A percentile compares a stretch with the other conserved stretches of the same genome.
These are phyloP conservation scores for Diaporthe citriasiana DNA, from an alignment of 2,329 filamentous ascomycete genomes.

Conservation along the genomic window DNA sequence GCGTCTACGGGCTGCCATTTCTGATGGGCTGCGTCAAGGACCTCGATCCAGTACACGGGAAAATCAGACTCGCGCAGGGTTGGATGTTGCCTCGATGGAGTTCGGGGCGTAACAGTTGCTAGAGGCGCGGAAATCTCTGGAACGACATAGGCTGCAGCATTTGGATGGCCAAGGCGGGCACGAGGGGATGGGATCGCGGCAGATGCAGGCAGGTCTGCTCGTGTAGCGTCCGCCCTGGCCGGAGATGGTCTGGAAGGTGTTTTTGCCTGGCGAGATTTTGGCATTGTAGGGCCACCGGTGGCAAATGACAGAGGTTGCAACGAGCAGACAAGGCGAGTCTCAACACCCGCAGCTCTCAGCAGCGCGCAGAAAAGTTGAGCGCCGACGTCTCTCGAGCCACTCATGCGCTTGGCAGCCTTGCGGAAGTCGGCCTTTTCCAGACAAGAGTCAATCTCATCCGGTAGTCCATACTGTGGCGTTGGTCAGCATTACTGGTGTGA, in stretches of 20 bases:
- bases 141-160: conserved; percentile 66
- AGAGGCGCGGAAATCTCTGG: conserved; percentile 58
- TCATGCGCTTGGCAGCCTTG: conserved; percentile 75
- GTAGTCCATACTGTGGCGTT: conserved; percentile 64
- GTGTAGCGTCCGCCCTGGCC: conserved; percentile 7
- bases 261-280: conserved; percentile 55
- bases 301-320: conserved; percentile 84
- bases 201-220: conserved; percentile 48
- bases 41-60: conserved; percentile 95
- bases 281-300: conserved; percentile 64
- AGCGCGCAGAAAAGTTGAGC: conserved; percentile 93
- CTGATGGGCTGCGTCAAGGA: conserved; percentile 86
- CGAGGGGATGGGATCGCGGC: conserved; percentile 55
- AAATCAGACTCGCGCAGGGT: conserved; percentile 78
- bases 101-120: conserved; percentile 50
- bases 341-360: conserved; percentile 84
- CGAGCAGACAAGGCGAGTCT: conserved; percentile 88
- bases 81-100: conserved; percentile 47
- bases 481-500: conserved; percentile 45
- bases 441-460: conserved; percentile 75
- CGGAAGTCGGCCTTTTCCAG: conserved; percentile 81
- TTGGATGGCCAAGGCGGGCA: conserved; percentile 66
- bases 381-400: conserved; percentile 90
- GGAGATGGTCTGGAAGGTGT: conserved; percentile 47
- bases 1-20: conserved; percentile 94